Conservation (phyloP, 352 stramenopile species). For the Aphanomyces astaci region DNA sequence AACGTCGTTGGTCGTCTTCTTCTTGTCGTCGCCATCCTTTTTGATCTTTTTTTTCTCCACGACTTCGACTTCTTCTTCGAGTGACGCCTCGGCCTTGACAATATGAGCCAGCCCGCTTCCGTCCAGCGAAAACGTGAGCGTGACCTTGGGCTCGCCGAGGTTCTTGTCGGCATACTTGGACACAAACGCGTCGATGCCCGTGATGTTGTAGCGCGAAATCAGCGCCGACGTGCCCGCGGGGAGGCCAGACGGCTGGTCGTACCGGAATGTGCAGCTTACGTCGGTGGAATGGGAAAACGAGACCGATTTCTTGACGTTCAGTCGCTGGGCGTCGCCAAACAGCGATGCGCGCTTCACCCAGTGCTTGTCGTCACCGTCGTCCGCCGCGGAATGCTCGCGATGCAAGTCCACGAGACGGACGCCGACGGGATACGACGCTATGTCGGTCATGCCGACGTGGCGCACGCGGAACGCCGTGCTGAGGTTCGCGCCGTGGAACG, state of each 20-base stretch:
- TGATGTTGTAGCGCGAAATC: conserved; percentile 91
- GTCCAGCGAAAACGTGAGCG: conserved; percentile 91
- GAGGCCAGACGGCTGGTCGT: conserved; percentile 81
- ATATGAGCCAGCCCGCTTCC: conserved; percentile 87
- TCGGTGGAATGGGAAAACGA: conserved; percentile 91
- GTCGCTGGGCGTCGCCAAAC: conserved; percentile 75
- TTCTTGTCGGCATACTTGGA: conserved; percentile 85
- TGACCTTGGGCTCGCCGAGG: conserved; percentile 88
- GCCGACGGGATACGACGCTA: conserved; percentile 82
- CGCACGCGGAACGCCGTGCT: conserved; percentile 93
- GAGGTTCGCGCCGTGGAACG: conserved; percentile 95
- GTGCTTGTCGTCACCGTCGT: conserved; percentile 45
- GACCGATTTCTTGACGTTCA: conserved; percentile 91
- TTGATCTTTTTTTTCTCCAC: conserved; percentile 27
- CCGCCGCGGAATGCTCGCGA: conserved; percentile 36
- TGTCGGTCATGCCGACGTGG: conserved; percentile 92
- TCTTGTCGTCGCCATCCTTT: conserved; percentile 30
- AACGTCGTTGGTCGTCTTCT: conserved; percentile 39
- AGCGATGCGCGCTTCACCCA: conserved; percentile 90
- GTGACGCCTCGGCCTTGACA: conserved; percentile 87
- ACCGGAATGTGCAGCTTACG: conserved; percentile 86
- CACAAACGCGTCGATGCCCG: conserved; percentile 85
- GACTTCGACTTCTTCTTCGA: conserved; percentile 79
- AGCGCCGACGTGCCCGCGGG: conserved; percentile 53
- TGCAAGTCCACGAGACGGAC: conserved; percentile 80